Evolutionary conservation across 257 asterid genomes (phyloP), one percentile per base, ranked within the genome.

Genomic region (Haberlea rhodopensis): DNA sequence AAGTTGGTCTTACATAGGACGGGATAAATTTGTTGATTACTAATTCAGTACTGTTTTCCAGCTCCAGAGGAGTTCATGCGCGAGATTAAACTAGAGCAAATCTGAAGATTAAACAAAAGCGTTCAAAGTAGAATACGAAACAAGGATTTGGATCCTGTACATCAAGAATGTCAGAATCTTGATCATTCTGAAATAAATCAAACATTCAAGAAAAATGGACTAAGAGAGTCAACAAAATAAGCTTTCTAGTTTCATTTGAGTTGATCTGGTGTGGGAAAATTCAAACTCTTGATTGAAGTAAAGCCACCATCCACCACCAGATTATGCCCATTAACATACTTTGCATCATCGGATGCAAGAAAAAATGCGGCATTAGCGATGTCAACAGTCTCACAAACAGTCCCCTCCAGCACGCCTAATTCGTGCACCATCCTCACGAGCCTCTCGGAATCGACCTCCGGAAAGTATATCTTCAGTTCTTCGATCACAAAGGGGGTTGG

Each of bases 21-120:
- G n/a, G n/a, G 18, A 1, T 11, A 15, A 13, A 37, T 37, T 10
- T 40, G 6, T 40, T 13, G 2, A 19, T 13, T 15, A 15, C 49
- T 13, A 15, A 40, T 4, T 40, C 19, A 11, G 49, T 5, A 4
- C 19, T 40, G 49, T 13, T 40, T 56, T 72, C 18, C 85, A 86
- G 95, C 87, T 53, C 91, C 95, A 1, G 91, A 81, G 70, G 95
- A 84, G 67, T 86, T 82, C 86, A 84, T 86, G 91, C 88, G 95
- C 81, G 73, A 79, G 85, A 64, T 74, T 34, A 84, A 84, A 6
- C 28, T 81, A 19, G 87, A 86, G 55, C 87, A 84, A 16, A 82
- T 86, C 59, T 84, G 82, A 86, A 51, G 49, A 40, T 40, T 19
- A 40, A 15, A 40, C 49, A 40, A 3, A 40, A 40, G 19, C 19